These are phyloP conservation scores for Rhizophora apiculata DNA, from an alignment of 345 rosid genomes.

Conservation along the genomic window DNA sequence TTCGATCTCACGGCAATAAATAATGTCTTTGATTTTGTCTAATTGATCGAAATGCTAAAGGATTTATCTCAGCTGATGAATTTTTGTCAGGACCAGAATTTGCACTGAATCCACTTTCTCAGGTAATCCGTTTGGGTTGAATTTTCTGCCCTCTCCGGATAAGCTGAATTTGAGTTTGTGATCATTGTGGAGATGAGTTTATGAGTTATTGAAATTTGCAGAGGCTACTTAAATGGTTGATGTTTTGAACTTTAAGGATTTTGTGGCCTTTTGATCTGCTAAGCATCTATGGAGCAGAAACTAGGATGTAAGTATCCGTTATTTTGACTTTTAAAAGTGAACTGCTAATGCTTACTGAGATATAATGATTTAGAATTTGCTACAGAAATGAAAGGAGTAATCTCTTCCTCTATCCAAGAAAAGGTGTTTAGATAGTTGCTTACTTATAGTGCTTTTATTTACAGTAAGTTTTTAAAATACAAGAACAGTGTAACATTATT, in stretches of 20 bases:
- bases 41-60: constrained; percentile 70
- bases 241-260: constrained; percentile 74
- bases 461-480: too few species aligned
- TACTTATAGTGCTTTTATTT: too few species aligned
- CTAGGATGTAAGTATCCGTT: constrained; percentile 39
- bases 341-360: too few species aligned
- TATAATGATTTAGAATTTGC: too few species aligned
- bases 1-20: constrained; percentile 71
- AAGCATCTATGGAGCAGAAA: constrained; percentile 53
- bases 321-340: not conserved
- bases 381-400: too few species aligned
- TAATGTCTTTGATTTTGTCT: constrained; percentile 72
- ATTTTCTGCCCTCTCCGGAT: not conserved
- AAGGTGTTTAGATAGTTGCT: too few species aligned
- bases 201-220: constrained; percentile 28
- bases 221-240: constrained; percentile 75
- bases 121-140: constrained; percentile 33
- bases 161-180: not conserved
- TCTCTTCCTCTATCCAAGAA: too few species aligned
- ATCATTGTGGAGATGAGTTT: constrained; percentile 4
- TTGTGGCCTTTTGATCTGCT: constrained; percentile 66
- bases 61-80: constrained; percentile 73
- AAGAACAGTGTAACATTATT: too few species aligned
- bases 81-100: constrained; percentile 77
- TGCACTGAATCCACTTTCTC: constrained; percentile 76